These are phyloP conservation scores for Orbilia javanica DNA, from an alignment of 2,329 filamentous ascomycete species.

Conservation along the genomic window DNA sequence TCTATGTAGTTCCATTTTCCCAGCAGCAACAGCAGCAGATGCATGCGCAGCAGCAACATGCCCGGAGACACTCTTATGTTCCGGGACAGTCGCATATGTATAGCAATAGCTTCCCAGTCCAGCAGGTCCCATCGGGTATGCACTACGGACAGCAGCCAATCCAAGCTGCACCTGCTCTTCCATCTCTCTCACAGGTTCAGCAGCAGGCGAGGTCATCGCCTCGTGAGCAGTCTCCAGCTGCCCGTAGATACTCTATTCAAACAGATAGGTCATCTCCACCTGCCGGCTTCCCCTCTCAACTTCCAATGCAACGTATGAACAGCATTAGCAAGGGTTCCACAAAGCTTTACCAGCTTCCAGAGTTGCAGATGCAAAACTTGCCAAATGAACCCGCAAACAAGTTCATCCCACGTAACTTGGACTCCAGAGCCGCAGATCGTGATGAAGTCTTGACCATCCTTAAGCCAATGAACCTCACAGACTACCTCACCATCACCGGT, in stretches of 20 bases:
- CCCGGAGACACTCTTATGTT: conserved; percentile 52
- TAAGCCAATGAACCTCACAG: conserved; percentile 54
- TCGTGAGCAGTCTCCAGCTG: conserved; percentile 52
- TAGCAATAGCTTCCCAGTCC: conserved; percentile 43
- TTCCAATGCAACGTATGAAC: conserved; percentile 54
- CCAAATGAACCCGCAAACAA: conserved; percentile 44
- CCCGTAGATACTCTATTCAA: conserved; percentile 55
- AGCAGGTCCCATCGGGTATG: conserved; percentile 33
- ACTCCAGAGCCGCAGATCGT: conserved; percentile 31
- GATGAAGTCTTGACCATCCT: conserved; percentile 49
- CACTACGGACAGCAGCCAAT: conserved; percentile 29
- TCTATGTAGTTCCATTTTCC: conserved; percentile 53
- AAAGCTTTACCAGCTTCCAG: conserved; percentile 52
- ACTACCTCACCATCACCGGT: conserved; percentile 57
- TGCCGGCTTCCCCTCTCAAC: conserved; percentile 46
- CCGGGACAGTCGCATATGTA: conserved; percentile 49
- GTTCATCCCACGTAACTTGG: conserved; percentile 55
- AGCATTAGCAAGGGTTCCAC: conserved; percentile 42
- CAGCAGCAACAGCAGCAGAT: conserved; percentile 45
- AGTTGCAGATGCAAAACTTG: conserved; percentile 36
- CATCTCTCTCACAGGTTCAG: conserved; percentile 42
- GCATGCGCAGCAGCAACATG: conserved; percentile 28
- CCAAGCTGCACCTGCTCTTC: conserved; percentile 8
- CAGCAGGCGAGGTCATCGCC: conserved; percentile 36
- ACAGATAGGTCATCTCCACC: conserved; percentile 44